Conservation (phyloP, 768 basidiomycete genomes). For the Hypholoma fasciculare region DNA sequence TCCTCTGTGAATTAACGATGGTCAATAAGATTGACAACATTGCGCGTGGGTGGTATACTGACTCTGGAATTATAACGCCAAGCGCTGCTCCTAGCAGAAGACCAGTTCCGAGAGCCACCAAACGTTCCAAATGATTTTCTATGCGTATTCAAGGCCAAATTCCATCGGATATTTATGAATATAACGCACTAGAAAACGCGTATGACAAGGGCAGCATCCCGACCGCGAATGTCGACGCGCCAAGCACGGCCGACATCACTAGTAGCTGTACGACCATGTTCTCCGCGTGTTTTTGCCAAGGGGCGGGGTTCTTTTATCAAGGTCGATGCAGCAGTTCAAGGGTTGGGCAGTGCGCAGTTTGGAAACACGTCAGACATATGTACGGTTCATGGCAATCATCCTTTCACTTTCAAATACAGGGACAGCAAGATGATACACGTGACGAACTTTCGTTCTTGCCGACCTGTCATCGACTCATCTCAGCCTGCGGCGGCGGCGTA, state of each 20-base stretch:
- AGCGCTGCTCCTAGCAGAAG: slow-evolving; percentile 87
- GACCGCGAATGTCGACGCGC: slow-evolving; percentile 60
- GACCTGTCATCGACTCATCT: neutral
- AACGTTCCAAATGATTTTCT: slow-evolving; percentile 43
- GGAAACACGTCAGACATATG: neutral
- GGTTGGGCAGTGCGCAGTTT: neutral
- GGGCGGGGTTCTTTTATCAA: neutral
- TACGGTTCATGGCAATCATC: neutral
- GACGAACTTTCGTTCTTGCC: neutral
- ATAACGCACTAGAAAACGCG: slow-evolving; percentile 62
- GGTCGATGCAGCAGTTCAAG: neutral
- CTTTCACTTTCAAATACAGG: neutral
- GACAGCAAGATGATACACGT: neutral
- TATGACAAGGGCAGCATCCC: slow-evolving; percentile 80
- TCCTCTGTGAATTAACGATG: slow-evolving; percentile 46
- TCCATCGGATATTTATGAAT: slow-evolving; percentile 10
- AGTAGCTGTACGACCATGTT: slow-evolving; percentile 41
- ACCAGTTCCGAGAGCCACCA: slow-evolving; percentile 70
- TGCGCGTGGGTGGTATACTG: slow-evolving; percentile 30
- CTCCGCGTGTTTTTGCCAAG: slow-evolving; percentile 22
- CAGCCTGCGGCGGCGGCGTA: too few species aligned
- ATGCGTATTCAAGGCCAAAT: slow-evolving; percentile 1
- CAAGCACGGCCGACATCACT: slow-evolving; percentile 62
- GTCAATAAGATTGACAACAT: too few species aligned
- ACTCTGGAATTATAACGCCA: slow-evolving; percentile 94